These are phyloP conservation scores for Aschersonia sp. DNA, from an alignment of 2,329 filamentous ascomycete genomes.

Conservation along the genomic window DNA sequence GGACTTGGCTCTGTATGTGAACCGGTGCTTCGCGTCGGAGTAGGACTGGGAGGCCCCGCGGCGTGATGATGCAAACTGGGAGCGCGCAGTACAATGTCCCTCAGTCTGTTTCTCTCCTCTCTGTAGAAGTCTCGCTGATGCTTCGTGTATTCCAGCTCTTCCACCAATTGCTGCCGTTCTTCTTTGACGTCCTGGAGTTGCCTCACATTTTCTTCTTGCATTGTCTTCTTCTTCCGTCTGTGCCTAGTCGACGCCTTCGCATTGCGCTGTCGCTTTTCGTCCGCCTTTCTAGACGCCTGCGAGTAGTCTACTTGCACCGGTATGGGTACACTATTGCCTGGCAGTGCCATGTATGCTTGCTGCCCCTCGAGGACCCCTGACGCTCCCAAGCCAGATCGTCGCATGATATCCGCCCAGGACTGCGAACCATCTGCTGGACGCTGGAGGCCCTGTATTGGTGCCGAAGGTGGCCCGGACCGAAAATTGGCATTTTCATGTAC, in stretches of 20 bases:
- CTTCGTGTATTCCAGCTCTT: slow-evolving; percentile 34
- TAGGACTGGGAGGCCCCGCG: slow-evolving; percentile 37
- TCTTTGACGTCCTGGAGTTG: slow-evolving; percentile 56
- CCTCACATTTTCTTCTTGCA: slow-evolving; percentile 57
- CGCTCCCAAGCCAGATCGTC: slow-evolving; percentile 13
- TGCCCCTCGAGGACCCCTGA: slow-evolving; percentile 17
- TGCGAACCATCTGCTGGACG: slow-evolving; percentile 10
- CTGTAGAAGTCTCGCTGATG: slow-evolving; percentile 62
- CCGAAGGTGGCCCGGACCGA: slow-evolving; percentile 8
- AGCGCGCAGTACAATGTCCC: slow-evolving; percentile 47
- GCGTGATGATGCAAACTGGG: slow-evolving; percentile 40
- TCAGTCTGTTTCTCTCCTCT: slow-evolving; percentile 55
- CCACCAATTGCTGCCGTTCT: slow-evolving; percentile 49
- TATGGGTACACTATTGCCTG: slow-evolving; percentile 25
- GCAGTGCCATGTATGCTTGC: slow-evolving; percentile 23
- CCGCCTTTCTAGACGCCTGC: slow-evolving; percentile 66
- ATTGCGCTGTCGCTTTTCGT: slow-evolving; percentile 76
- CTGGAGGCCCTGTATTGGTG: slow-evolving; percentile 8
- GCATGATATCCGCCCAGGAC: slow-evolving; percentile 18
- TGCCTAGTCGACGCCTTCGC: slow-evolving; percentile 77
- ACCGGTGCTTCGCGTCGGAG: slow-evolving; percentile 17
- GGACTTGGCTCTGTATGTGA: slow-evolving; percentile 24
- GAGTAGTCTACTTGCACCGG: slow-evolving; percentile 63
- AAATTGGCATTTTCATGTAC: slow-evolving; percentile 8
- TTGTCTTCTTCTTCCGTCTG: slow-evolving; percentile 66